Base-by-base conservation (phyloP, 345 rosid species). In the Mangifera indica region DNA sequence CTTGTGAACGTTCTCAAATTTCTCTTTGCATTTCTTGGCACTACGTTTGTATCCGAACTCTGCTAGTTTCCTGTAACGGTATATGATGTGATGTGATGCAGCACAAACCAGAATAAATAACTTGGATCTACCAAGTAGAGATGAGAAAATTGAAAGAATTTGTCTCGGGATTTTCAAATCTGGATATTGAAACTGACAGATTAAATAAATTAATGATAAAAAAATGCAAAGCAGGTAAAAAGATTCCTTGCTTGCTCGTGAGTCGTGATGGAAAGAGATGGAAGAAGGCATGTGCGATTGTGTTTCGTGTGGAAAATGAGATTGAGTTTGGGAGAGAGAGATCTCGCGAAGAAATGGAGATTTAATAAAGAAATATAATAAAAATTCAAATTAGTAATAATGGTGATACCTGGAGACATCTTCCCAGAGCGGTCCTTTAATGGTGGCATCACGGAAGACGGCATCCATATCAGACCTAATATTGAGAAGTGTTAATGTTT, bases 401-500 rank as follows among this genome's bases (percentile, higher is more conserved):
- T 29, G 63, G 74, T n/a, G 11, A n/a, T 18, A 93, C 98, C 97
- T 89, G 74, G 98, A 91, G 48, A 93, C 89, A 51, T 89, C 91
- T 77, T 91, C 98, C 98, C 98, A 93, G 8, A 93, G 90, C 46
- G 97, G 97, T 67, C 90, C 93, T 78, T 93, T 93, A 62, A 89
- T 84, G 75, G 93, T 80, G 78, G 98, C 91, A 66, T 91, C 97
- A 22, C 90, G 91, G 76, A 93, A 93, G 64, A 72, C 69, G 7
- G 89, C 85, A 70, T 91, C 96, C 98, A 93, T 93, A 15, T 93
- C 98, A 42, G 96, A 88, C 89, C 98, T 85, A 82, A 91, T 91
- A 77, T 79, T 82, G 48, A 93, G 83, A 63, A 93, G 96, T 10
- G 92, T 92, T 44, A 89, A 77, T 18, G 98, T 91, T 74, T 93